phyloP scores from a whole-genome alignment of 305 asterid genomes.

The Ilex paraguariensis region DNA sequence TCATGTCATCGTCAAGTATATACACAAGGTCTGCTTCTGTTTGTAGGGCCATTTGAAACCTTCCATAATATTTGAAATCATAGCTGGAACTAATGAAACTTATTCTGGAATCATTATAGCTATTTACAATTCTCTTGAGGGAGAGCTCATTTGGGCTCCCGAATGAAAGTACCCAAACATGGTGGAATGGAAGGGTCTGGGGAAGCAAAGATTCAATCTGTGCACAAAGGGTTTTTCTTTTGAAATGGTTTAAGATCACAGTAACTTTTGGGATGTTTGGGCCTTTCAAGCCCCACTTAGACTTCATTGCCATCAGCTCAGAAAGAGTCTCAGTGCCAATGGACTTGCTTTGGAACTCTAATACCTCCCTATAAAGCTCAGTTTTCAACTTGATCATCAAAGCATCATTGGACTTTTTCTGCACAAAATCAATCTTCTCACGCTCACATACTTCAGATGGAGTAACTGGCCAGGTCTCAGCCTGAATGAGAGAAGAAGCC shows the following conservation, averaged over 20 bases:
- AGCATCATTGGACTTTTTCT: slow-evolving; percentile 65
- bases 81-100: slow-evolving; percentile 72
- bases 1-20: slow-evolving; percentile 86
- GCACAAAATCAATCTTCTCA: slow-evolving; percentile 72
- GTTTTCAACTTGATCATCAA: slow-evolving; percentile 70
- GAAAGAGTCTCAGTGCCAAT: slow-evolving; percentile 53
- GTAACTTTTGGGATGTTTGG: slow-evolving; percentile 50
- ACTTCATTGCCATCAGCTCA: slow-evolving; percentile 61
- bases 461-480: slow-evolving; percentile 12
- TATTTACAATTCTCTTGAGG: slow-evolving; percentile 44
- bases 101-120: slow-evolving; percentile 64
- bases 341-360: slow-evolving; percentile 42
- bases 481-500: slow-evolving; percentile 12
- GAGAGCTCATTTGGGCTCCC: slow-evolving; percentile 75
- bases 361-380: slow-evolving; percentile 54
- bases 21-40: slow-evolving; percentile 82
- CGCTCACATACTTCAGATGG: slow-evolving; percentile 62
- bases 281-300: slow-evolving; percentile 55
- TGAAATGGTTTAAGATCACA: slow-evolving; percentile 77
- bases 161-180: slow-evolving; percentile 86
- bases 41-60: slow-evolving; percentile 91
- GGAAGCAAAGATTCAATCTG: slow-evolving; percentile 72
- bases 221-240: slow-evolving; percentile 77
- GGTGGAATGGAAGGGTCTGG: slow-evolving; percentile 83
- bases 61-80: slow-evolving; percentile 90